Percentiles rank a stretch among this genome's conserved stretches.
Evolutionary conservation across 768 basidiomycete species (phyloP).

Genomic region (Tremella yokohamensis): DNA sequence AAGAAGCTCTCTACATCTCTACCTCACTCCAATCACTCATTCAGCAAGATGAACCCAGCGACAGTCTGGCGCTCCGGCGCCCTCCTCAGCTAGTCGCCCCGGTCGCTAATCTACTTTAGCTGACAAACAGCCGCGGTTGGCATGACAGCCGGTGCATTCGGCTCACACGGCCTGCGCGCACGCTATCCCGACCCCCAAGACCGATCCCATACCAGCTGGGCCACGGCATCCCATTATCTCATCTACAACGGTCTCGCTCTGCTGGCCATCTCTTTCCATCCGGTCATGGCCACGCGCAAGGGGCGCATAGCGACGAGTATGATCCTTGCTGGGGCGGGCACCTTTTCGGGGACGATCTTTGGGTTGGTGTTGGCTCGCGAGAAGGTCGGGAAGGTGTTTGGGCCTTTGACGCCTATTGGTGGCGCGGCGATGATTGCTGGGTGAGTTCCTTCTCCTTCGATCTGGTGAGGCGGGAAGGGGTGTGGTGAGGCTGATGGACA

Average conservation of each 20-base stretch:
- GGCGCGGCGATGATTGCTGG: conserved; percentile 48
- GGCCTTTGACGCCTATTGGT: conserved; percentile 46
- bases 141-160: conserved; percentile 46
- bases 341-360: conserved; percentile 47
- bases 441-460: conserved; percentile 40
- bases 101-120: not conserved
- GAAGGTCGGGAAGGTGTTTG: conserved; percentile 35
- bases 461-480: too few relatives aligned
- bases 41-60: conserved; percentile 1
- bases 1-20: not conserved
- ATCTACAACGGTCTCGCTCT: conserved; percentile 50
- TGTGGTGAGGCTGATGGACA: not conserved
- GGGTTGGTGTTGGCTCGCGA: conserved; percentile 43
- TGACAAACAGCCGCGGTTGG: conserved; percentile 37
- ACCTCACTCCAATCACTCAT: not conserved
- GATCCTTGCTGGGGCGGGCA: conserved; percentile 35
- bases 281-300: conserved; percentile 14
- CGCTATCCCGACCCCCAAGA: conserved; percentile 35
- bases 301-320: conserved; percentile 32
- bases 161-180: conserved; percentile 45
- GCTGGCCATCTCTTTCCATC: conserved; percentile 43
- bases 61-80: conserved; percentile 37
- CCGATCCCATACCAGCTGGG: conserved; percentile 34
- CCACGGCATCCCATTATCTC: conserved; percentile 44
- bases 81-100: conserved; percentile 30